Conservation (phyloP, 768 basidiomycete genomes). For the Lentinula lateritia region DNA sequence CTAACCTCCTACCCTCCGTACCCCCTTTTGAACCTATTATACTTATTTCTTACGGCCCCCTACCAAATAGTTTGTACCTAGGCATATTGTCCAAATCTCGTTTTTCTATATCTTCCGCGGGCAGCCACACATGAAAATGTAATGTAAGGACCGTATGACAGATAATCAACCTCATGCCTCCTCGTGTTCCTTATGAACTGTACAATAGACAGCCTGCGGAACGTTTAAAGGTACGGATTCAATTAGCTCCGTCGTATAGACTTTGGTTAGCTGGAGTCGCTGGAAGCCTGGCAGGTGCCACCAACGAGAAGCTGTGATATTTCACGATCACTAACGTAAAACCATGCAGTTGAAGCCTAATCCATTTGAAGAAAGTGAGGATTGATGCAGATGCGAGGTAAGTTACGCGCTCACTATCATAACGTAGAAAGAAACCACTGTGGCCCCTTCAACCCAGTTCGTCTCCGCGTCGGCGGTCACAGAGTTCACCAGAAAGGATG, state of each 20-base stretch:
- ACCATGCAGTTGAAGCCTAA: slow-evolving; percentile 1
- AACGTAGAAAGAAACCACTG: slow-evolving; percentile 60
- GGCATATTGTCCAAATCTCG: background rate
- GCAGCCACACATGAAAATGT: no score
- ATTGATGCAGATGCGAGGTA: slow-evolving; percentile 74
- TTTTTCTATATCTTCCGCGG: no score
- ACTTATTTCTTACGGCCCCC: background rate
- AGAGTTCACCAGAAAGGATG: slow-evolving; percentile 75
- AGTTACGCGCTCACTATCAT: slow-evolving; percentile 62
- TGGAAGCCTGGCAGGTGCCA: background rate
- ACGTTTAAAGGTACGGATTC: no score
- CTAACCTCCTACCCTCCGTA: background rate
- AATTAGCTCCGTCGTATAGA: no score
- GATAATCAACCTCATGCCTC: no score
- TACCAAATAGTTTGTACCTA: background rate
- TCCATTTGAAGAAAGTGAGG: slow-evolving; percentile 59
- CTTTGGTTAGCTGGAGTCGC: background rate
- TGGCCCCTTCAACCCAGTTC: slow-evolving; percentile 71
- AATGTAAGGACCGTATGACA: no score
- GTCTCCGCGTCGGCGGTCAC: slow-evolving; percentile 72
- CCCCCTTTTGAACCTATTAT: background rate
- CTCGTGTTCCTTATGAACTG: no score
- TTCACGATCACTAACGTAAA: background rate
- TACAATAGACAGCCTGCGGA: no score
- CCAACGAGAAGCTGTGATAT: background rate